Evolutionary conservation across 2,329 filamentous ascomycete genomes (phyloP).

Genomic region (Tetracladium maxilliforme): DNA sequence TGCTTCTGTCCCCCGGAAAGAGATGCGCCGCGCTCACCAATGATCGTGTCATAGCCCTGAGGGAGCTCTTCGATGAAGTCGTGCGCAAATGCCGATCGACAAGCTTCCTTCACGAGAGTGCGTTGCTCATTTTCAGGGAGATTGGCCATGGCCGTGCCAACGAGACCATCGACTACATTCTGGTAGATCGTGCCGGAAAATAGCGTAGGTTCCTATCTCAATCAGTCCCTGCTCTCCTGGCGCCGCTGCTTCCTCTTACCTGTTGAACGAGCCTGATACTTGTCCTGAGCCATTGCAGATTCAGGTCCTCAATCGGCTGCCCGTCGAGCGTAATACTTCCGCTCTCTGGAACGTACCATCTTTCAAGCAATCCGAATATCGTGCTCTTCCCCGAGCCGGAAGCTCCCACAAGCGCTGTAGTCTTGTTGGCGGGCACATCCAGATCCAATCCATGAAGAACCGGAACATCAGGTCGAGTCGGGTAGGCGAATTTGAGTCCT

Average conservation of each 20-base stretch:
- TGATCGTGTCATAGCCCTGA: constrained; percentile 37
- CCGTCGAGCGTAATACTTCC: constrained; percentile 21
- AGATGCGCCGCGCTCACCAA: constrained; percentile 48
- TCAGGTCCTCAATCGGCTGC: constrained; percentile 17
- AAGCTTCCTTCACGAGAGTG: constrained; percentile 28
- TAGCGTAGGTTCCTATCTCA: no score
- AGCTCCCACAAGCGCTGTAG: constrained; percentile 13
- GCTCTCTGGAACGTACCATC: constrained; percentile 21
- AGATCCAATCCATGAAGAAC: constrained; percentile 15
- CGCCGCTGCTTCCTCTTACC: no score
- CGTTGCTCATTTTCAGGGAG: no score
- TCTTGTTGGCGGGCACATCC: constrained; percentile 2
- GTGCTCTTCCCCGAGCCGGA: constrained; percentile 22
- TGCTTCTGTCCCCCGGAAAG: constrained; percentile 38
- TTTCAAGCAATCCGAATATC: constrained; percentile 20
- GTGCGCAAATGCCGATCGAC: constrained; percentile 32
- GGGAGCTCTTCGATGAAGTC: constrained; percentile 36
- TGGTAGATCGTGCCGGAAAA: no score
- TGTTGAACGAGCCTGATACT: constrained; percentile 10
- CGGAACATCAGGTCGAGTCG: constrained; percentile 14
- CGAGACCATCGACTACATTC: no score
- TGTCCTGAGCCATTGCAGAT: constrained; percentile 11
- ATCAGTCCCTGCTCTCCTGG: no score
- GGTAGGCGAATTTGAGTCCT: constrained; percentile 23
- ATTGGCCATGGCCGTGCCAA: no score